phyloP scores from a whole-genome alignment of 164 flowering plant genomes.

The Sextonia rubra region DNA sequence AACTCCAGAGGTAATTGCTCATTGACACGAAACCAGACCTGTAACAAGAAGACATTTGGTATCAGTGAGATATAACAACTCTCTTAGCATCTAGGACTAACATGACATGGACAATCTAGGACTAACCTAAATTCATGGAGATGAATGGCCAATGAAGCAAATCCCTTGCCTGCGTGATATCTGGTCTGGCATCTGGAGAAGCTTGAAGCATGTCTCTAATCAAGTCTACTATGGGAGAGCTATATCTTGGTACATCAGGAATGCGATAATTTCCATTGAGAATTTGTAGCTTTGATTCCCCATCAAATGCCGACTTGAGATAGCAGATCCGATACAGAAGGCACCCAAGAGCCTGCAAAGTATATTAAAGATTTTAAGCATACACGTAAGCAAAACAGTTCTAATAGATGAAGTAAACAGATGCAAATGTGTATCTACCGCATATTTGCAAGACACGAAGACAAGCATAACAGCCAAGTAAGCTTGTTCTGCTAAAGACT shows the following conservation, averaged over 20 bases:
- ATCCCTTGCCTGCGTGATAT: constrained; percentile 99
- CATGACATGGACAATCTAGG: constrained; percentile 56
- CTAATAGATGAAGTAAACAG: constrained; percentile 1
- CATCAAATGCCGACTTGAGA: constrained; percentile 95
- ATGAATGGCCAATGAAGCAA: constrained; percentile 96
- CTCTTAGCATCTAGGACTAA: constrained; percentile 26
- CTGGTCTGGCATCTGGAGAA: constrained; percentile 91
- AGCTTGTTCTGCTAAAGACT: not conserved
- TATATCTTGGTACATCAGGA: constrained; percentile 85
- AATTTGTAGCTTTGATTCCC: constrained; percentile 95
- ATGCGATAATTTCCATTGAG: constrained; percentile 96
- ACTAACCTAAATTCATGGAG: constrained; percentile 96
- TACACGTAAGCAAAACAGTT: too few relatives aligned
- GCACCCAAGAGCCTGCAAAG: constrained; percentile 90
- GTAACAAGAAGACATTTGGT: constrained; percentile 22
- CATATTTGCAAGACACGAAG: not conserved
- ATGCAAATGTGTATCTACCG: not conserved
- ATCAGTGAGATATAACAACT: constrained; percentile 25
- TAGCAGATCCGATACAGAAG: constrained; percentile 89
- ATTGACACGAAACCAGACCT: constrained; percentile 99
- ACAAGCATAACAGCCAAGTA: not conserved
- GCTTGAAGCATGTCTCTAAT: constrained; percentile 90
- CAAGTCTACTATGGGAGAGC: constrained; percentile 53
- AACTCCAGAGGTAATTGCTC: constrained; percentile 57
- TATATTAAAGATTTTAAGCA: not conserved